phyloP scores from a whole-genome alignment of 495 filamentous ascomycete species.

The Penicillium silybi region DNA sequence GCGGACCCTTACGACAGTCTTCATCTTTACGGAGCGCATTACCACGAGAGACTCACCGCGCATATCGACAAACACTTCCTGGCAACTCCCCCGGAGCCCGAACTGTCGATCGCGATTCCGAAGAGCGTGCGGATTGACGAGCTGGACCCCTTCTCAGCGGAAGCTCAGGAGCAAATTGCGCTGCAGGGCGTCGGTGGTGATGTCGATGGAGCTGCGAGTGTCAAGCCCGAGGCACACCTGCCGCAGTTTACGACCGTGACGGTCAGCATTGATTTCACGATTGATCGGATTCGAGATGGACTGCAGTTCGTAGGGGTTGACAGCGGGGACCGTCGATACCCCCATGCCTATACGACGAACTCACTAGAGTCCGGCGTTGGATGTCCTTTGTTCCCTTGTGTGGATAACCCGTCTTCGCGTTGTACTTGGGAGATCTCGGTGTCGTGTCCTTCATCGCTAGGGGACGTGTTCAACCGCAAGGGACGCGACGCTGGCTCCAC shows the following conservation, averaged over 20 bases:
- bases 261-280: constrained; percentile 67
- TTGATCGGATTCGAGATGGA: constrained; percentile 73
- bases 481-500: constrained; percentile 14
- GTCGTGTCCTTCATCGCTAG: constrained; percentile 76
- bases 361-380: constrained; percentile 71
- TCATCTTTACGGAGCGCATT: constrained; percentile 67
- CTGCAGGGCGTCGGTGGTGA: constrained; percentile 35
- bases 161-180: constrained; percentile 48
- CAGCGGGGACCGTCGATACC: constrained; percentile 73
- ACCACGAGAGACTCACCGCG: constrained; percentile 67
- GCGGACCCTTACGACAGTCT: constrained; percentile 68
- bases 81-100: constrained; percentile 55
- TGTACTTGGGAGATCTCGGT: constrained; percentile 87
- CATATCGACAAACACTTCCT: constrained; percentile 58
- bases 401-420: constrained; percentile 75
- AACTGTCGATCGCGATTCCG: constrained; percentile 61
- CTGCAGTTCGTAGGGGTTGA: constrained; percentile 85
- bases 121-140: constrained; percentile 64
- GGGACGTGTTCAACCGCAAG: constrained; percentile 66
- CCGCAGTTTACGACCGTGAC: constrained; percentile 54
- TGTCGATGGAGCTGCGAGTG: constrained; percentile 32
- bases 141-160: constrained; percentile 50
- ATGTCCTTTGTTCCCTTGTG: constrained; percentile 83
- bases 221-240: constrained; percentile 35
- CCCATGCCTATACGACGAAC: constrained; percentile 87